Percentiles rank a stretch among this genome's conserved stretches.
Conservation (phyloP, 106 monocot genomes). For the Posidonia australis region DNA sequence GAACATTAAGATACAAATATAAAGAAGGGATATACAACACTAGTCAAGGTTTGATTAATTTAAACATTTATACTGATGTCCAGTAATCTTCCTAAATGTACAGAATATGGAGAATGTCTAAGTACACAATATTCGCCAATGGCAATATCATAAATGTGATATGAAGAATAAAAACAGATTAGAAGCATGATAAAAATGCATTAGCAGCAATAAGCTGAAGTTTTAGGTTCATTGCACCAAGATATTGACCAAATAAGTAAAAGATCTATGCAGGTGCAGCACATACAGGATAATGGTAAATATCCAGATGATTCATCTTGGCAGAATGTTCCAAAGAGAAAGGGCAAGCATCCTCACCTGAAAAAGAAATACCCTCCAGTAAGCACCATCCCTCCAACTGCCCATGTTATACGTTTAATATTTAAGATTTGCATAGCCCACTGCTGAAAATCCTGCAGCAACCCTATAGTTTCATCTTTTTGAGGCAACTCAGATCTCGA, state of each 20-base stretch:
- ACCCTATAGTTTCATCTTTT: constrained; percentile 6
- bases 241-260: background rate
- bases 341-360: constrained; percentile 26
- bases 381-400: constrained; percentile 81
- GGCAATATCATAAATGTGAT: too few relatives aligned
- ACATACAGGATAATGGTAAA: background rate
- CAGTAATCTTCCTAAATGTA: background rate
- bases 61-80: too few relatives aligned
- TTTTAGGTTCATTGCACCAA: too few relatives aligned
- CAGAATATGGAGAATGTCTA: too few relatives aligned
- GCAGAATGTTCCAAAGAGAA: background rate
- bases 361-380: constrained; percentile 66
- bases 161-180: too few relatives aligned
- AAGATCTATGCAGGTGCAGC: background rate
- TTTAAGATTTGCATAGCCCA: constrained; percentile 36
- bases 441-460: constrained; percentile 39
- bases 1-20: background rate
- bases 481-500: constrained; percentile 14
- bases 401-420: constrained; percentile 65
- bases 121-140: too few relatives aligned
- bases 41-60: background rate
- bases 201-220: too few relatives aligned
- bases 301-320: background rate
- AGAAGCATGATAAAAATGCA: too few relatives aligned
- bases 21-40: background rate